Evolutionary conservation across 2,329 filamentous ascomycete genomes (phyloP).

Genomic region (Ploettnerulaceae sp.): DNA sequence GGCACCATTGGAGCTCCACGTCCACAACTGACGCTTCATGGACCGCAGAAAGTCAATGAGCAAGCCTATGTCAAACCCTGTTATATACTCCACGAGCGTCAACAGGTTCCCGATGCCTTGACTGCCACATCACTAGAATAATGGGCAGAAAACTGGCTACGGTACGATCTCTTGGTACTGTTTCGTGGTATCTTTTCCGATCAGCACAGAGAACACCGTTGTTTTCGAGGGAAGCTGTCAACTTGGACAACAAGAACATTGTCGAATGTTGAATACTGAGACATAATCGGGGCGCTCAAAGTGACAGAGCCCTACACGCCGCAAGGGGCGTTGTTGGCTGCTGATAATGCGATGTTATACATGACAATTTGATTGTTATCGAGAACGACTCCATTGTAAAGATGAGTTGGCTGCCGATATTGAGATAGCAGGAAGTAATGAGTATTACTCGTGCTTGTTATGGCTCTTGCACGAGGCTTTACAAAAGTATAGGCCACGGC

Average conservation of each 20-base stretch:
- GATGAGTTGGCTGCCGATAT: constrained; percentile 48
- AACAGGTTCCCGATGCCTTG: too few relatives aligned
- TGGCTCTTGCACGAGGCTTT: neutral
- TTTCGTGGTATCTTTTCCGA: constrained; percentile 22
- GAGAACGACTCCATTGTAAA: neutral
- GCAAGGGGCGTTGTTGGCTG: constrained; percentile 32
- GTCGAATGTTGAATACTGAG: constrained; percentile 5
- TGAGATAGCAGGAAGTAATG: constrained; percentile 27
- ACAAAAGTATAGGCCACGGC: constrained; percentile 15
- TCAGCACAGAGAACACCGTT: constrained; percentile 32
- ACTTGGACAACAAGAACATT: constrained; percentile 35
- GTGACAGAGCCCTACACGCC: constrained; percentile 34
- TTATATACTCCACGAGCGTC: too few relatives aligned
- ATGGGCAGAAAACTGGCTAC: neutral
- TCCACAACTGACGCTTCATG: too few relatives aligned
- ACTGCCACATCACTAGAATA: neutral
- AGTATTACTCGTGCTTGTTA: neutral
- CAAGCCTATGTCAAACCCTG: too few relatives aligned
- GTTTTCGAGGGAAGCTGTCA: constrained; percentile 39
- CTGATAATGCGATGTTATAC: constrained; percentile 40
- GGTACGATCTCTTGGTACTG: constrained; percentile 8
- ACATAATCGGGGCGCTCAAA: constrained; percentile 32
- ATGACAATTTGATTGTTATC: neutral
- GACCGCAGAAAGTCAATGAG: too few relatives aligned
- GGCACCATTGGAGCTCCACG: too few relatives aligned